Evolutionary conservation across 306 rosid genomes (phyloP).

Genomic region (Malus sieversii): DNA sequence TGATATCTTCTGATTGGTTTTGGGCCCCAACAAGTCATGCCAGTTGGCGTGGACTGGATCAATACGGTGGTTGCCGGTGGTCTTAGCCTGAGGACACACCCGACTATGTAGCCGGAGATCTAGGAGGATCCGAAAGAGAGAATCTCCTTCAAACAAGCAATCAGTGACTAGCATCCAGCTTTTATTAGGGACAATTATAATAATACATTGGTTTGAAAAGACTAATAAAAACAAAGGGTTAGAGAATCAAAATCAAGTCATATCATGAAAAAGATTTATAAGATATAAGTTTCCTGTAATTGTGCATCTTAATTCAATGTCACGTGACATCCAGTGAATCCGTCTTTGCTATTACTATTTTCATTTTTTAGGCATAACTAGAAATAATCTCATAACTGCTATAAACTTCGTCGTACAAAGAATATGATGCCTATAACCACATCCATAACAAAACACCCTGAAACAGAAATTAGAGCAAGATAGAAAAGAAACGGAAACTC

Average conservation of each 20-base stretch:
- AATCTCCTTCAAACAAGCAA: not conserved
- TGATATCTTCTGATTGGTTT: not conserved
- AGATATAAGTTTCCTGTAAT: rapidly evolving
- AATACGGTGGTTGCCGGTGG: not conserved
- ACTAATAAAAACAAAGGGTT: no score
- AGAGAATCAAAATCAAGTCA: not conserved
- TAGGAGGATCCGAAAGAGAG: not conserved
- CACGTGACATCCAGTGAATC: rapidly evolving
- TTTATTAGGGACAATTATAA: not conserved
- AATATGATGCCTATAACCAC: not conserved
- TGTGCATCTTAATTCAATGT: no score
- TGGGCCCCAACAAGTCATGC: not conserved
- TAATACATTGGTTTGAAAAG: not conserved
- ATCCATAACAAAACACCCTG: not conserved
- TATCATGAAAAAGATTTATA: not conserved
- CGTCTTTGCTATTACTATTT: no score
- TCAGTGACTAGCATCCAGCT: not conserved
- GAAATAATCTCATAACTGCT: no score
- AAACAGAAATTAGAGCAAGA: not conserved
- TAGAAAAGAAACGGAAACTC: not conserved
- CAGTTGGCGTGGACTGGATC: not conserved
- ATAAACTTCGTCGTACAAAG: not conserved
- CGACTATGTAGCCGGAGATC: not conserved
- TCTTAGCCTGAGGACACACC: not conserved
- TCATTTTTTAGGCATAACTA: no score